Conservation (phyloP, 192 early-diverging fungal species). For the Backusella liffmaniae region DNA sequence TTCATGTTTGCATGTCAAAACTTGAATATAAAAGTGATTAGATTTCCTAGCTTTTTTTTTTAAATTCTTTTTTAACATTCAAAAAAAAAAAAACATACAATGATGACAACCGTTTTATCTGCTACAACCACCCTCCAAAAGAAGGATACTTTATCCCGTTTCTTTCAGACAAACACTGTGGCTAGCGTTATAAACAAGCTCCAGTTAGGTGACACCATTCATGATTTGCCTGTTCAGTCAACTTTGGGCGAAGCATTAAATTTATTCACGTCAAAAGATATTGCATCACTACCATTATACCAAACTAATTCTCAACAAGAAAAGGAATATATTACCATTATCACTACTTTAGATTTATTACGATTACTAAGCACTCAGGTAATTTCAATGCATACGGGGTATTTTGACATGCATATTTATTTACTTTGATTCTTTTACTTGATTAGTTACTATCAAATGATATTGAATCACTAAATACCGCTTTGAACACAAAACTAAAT, state of each 20-base stretch:
- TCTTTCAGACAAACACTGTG: slow-evolving; percentile 17
- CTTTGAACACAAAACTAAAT: slow-evolving; percentile 17
- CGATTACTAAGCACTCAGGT: slow-evolving; percentile 38
- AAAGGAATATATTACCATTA: slow-evolving; percentile 51
- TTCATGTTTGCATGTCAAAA: slow-evolving; percentile 7
- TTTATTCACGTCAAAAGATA: slow-evolving; percentile 49
- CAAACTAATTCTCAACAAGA: slow-evolving; percentile 12
- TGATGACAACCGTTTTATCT: background rate
- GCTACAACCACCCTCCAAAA: background rate
- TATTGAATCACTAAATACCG: background rate
- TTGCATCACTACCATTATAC: slow-evolving; percentile 56
- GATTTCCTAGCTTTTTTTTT: background rate
- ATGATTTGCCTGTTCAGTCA: slow-evolving; percentile 47
- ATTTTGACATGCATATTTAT: background rate
- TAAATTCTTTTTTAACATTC: background rate
- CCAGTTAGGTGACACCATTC: slow-evolving; percentile 11
- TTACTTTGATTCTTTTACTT: background rate
- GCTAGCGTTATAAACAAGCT: slow-evolving; percentile 16
- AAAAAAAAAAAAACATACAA: background rate
- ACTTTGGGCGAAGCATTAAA: slow-evolving; percentile 57
- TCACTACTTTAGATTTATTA: slow-evolving; percentile 50
- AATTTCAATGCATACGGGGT: background rate
- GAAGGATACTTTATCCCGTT: background rate
- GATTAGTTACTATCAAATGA: background rate
- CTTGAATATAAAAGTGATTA: background rate